A percentile compares a stretch with the other conserved stretches of the same genome.
These are phyloP conservation scores for Podospora bellae-mahoneyi DNA, from an alignment of 495 filamentous ascomycete species.

Conservation along the genomic window DNA sequence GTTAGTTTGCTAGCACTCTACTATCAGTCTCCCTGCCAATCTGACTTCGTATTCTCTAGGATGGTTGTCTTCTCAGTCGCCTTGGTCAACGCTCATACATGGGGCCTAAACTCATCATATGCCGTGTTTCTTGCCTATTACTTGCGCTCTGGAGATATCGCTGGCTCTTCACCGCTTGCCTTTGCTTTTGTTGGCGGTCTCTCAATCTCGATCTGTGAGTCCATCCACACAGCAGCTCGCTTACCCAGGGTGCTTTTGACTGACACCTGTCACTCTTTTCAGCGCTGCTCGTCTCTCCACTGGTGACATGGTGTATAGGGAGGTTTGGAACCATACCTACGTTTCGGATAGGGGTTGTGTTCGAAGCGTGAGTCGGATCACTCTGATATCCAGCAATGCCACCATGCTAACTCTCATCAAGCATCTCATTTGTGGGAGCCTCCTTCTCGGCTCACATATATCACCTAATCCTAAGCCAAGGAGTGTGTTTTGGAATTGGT, in stretches of 20 bases:
- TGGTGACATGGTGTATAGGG: conserved; percentile 59
- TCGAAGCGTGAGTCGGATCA: conserved; percentile 48
- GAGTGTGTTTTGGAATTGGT: conserved; percentile 69
- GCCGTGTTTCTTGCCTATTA: conserved; percentile 73
- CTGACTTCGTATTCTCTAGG: conserved; percentile 29
- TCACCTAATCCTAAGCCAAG: conserved; percentile 75
- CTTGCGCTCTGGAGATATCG: conserved; percentile 56
- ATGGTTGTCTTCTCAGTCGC: conserved; percentile 51
- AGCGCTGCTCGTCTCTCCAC: conserved; percentile 60
- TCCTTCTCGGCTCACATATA: conserved; percentile 67
- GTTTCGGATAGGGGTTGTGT: conserved; percentile 57
- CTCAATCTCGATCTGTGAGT: conserved; percentile 54
- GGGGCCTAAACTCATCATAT: conserved; percentile 61
- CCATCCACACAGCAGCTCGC: background rate
- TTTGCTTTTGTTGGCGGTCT: conserved; percentile 75
- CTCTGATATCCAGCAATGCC: background rate
- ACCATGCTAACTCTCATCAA: conserved; percentile 23
- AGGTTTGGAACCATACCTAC: conserved; percentile 53
- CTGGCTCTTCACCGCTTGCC: conserved; percentile 53
- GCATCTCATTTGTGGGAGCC: conserved; percentile 58
- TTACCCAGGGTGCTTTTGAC: conserved; percentile 32
- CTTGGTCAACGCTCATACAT: conserved; percentile 57
- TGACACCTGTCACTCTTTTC: conserved; percentile 41
- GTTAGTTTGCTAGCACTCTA: conserved; percentile 26
- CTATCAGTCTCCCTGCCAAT: conserved; percentile 2